These are phyloP conservation scores for Lipomyces mesembrius DNA, from an alignment of 805 yeast genomes.

Conservation along the genomic window DNA sequence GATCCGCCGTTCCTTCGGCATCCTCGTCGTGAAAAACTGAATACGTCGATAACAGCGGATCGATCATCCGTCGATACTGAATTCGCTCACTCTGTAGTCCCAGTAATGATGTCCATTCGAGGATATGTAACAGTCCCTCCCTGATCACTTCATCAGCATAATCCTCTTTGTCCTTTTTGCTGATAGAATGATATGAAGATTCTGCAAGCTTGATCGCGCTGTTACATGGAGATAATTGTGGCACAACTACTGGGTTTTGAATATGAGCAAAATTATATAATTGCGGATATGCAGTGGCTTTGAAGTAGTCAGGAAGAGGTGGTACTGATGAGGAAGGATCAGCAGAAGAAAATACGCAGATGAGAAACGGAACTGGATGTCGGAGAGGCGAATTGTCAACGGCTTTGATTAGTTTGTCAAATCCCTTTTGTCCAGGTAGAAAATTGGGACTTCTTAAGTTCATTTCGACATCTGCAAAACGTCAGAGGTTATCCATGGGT, in stretches of 20 bases:
- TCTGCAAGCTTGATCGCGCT: constrained; percentile 1
- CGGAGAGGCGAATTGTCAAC: constrained; percentile 17
- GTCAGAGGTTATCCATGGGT: background rate
- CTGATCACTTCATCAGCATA: constrained; percentile 14
- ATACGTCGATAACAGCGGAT: constrained; percentile 28
- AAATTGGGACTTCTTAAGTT: constrained; percentile 31
- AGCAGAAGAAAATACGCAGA: constrained; percentile 17
- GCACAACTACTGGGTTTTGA: constrained; percentile 13
- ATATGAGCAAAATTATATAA: background rate
- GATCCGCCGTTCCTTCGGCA: background rate
- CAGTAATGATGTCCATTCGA: constrained; percentile 31
- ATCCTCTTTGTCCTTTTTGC: background rate
- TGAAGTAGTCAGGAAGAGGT: constrained; percentile 21
- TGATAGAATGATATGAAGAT: background rate
- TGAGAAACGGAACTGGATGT: constrained; percentile 20
- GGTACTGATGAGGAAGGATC: constrained; percentile 10
- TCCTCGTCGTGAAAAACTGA: constrained; percentile 24
- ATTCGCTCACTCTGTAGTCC: constrained; percentile 22
- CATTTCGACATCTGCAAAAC: constrained; percentile 20
- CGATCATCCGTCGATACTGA: constrained; percentile 3
- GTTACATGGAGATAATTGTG: constrained; percentile 19
- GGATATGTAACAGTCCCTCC: constrained; percentile 25
- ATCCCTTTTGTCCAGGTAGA: constrained; percentile 25
- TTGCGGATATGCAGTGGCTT: constrained; percentile 22
- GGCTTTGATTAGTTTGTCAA: constrained; percentile 23